Percentiles rank a stretch among this genome's conserved stretches.
These are phyloP conservation scores for Russula olivacea DNA, from an alignment of 768 basidiomycete species.

Conservation along the genomic window DNA sequence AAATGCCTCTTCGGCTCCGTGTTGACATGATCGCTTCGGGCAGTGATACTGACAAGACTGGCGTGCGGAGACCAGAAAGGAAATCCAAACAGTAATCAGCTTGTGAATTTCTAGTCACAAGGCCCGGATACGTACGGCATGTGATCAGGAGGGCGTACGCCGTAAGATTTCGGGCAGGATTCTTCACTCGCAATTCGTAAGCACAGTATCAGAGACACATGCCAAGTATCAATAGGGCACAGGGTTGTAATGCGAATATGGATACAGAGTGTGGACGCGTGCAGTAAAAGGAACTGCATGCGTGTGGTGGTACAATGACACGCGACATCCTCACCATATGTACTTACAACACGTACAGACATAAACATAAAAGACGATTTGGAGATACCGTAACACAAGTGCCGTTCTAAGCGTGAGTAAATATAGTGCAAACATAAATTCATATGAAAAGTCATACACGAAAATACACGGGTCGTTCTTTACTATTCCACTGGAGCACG, in stretches of 20 bases:
- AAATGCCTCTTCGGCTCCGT: background rate
- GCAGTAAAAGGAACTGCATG: too few relatives aligned
- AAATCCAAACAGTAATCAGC: background rate
- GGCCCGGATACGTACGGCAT: background rate
- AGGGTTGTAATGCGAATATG: background rate
- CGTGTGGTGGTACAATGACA: background rate
- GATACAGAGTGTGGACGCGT: background rate
- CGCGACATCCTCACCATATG: background rate
- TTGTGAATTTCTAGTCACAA: background rate
- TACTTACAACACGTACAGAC: background rate
- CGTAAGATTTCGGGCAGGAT: background rate
- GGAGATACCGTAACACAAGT: background rate
- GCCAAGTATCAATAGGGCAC: background rate
- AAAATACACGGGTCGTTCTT: background rate
- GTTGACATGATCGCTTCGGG: background rate
- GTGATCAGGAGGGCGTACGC: background rate
- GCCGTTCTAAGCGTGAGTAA: slow-evolving; percentile 2
- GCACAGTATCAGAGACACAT: background rate
- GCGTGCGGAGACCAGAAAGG: background rate
- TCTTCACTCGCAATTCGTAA: background rate
- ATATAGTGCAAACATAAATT: slow-evolving; percentile 6
- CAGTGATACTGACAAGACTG: background rate
- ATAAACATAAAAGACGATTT: background rate
- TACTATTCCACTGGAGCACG: background rate
- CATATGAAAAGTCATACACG: slow-evolving; percentile 9